These are phyloP conservation scores for Penicillium nucicola DNA, from an alignment of 495 filamentous ascomycete genomes.

Conservation along the genomic window DNA sequence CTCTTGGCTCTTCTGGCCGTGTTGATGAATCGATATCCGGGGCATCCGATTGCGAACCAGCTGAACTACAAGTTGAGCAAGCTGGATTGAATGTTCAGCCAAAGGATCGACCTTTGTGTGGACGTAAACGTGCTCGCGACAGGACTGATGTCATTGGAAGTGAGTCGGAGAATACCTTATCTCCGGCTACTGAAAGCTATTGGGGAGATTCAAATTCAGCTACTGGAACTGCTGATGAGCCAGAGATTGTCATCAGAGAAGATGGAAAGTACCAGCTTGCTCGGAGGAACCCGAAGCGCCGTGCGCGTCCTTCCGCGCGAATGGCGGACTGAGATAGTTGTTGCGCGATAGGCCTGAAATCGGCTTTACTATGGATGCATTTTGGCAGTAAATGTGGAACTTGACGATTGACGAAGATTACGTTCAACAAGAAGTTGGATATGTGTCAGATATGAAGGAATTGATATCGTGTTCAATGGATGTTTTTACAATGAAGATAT, in stretches of 20 bases:
- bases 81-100: no score
- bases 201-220: not conserved
- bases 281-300: constrained; percentile 7
- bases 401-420: not conserved
- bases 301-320: constrained; percentile 1
- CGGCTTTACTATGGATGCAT: no score
- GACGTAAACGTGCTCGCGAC: no score
- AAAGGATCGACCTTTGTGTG: no score
- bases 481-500: constrained; percentile 10
- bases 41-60: no score
- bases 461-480: not conserved
- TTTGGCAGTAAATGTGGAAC: not conserved
- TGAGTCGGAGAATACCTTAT: constrained; percentile 1
- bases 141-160: not conserved
- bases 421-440: not conserved
- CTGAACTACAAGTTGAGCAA: no score
- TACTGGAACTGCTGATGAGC: not conserved
- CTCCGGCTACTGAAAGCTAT: not conserved
- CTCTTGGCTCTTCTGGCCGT: no score
- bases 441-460: not conserved
- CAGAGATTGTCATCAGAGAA: not conserved
- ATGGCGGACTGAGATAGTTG: not conserved
- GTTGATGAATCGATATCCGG: no score
- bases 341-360: no score
- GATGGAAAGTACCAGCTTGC: not conserved